Evolutionary conservation across 352 stramenopile genomes (phyloP), one percentile per base, ranked within the genome.

Genomic region (Phytophthora agathidicida): DNA sequence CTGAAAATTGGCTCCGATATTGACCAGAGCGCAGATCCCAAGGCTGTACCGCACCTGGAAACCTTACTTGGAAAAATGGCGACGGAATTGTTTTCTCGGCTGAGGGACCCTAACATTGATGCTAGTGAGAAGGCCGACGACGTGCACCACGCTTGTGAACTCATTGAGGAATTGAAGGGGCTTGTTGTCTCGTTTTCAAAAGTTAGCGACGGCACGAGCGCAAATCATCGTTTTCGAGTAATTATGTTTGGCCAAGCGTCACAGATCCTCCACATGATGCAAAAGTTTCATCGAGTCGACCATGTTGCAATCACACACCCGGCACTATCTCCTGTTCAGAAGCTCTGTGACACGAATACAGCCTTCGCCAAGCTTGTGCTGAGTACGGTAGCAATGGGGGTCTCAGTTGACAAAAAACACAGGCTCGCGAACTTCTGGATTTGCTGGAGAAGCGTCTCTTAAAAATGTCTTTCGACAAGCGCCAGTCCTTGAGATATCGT

Each of bases 211-310:
- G 60, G 47, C 0, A 63, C 44, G 3, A 16, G n/a, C n/a, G n/a
- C n/a, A n/a, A n/a, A 50, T 38, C 55, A 37, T 19, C 23, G 28
- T 24, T 23, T 63, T 19, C 49, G 61, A 16, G 3, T 30, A 3
- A 24, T 58, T 3, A 10, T 37, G 2, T 41, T 44, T 9, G 55
- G n/a, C n/a, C n/a, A 63, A 48, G 30, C 33, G 7, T 30, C 14
- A 5, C 50, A 54, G 35, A 20, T 60, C 14, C 31, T 71, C 9
- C 63, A 71, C 46, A 51, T 67, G 49, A 64, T 71, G 63, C 49
- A 68, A 45, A 71, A 67, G 28, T 36, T 68, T 3, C 22, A 68
- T 38, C 63, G 63, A 19, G 41, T 67, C 35, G 57, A 63, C 20
- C 37, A 67, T 17, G 35, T 28, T 38, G 47, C 44, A 1, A 39